Evolutionary conservation across 1,284 basidiomycete genomes (phyloP).

Genomic region (Ganoderma lucidum): DNA sequence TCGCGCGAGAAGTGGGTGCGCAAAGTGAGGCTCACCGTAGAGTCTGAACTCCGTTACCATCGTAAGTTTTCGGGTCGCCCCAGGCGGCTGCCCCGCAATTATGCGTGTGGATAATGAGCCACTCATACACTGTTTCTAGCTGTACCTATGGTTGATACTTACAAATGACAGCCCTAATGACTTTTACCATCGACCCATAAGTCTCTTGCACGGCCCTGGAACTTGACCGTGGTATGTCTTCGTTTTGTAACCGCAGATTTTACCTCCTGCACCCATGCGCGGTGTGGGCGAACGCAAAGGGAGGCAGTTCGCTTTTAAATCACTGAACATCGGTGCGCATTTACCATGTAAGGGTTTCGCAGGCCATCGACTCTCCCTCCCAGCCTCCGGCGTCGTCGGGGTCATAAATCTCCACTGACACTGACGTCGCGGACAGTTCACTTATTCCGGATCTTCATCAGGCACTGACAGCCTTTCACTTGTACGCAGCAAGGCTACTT

Average conservation of each 20-base stretch:
- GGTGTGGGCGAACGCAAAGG: not conserved
- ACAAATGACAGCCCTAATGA: not conserved
- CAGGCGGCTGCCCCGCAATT: not conserved
- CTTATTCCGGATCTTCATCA: not conserved
- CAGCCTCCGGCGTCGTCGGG: not conserved
- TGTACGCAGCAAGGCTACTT: not conserved
- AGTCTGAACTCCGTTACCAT: not conserved
- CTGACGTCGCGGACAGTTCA: not conserved
- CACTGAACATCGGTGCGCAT: not conserved
- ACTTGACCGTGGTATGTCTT: not conserved
- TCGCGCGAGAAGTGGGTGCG: conserved; percentile 20
- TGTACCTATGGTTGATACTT: not conserved
- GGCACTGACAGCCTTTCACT: not conserved
- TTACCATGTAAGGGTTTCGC: not conserved
- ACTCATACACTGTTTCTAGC: not conserved
- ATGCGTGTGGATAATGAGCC: not conserved
- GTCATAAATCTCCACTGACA: not conserved
- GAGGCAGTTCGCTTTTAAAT: not conserved
- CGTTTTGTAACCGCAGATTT: not conserved
- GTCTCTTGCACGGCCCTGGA: not conserved
- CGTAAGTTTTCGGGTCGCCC: not conserved
- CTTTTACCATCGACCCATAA: not conserved
- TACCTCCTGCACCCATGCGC: not conserved
- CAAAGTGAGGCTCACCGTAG: conserved; percentile 3
- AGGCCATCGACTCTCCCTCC: not conserved